Percentiles rank a stretch among this genome's conserved stretches.
phyloP scores from a whole-genome alignment of 1,284 basidiomycete genomes.

The Schizophyllum amplum region DNA sequence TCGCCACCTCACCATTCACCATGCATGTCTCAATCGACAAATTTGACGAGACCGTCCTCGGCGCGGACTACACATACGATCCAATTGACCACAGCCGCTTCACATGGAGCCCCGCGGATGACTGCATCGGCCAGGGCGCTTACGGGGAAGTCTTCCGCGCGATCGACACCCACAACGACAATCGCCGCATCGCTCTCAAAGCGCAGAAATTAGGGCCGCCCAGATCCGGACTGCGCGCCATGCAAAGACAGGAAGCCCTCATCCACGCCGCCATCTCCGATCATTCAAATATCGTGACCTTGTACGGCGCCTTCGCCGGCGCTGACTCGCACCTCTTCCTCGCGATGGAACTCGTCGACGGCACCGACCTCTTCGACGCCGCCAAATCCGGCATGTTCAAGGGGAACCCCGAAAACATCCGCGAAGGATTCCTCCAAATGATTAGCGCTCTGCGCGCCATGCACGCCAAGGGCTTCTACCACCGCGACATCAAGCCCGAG shows the following conservation, averaged over 20 bases:
- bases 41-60: too few relatives aligned
- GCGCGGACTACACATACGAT: too few relatives aligned
- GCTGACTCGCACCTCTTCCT: conserved; percentile 30
- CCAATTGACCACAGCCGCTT: too few relatives aligned
- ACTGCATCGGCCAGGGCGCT: conserved; percentile 26
- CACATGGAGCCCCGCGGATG: conserved; percentile 43
- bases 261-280: conserved; percentile 64
- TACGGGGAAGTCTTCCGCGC: not conserved
- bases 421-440: conserved; percentile 45
- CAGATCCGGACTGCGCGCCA: conserved; percentile 25
- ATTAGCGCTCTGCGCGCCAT: conserved; percentile 53
- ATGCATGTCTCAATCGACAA: too few relatives aligned
- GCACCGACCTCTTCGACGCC: conserved; percentile 13
- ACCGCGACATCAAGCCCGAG: conserved; percentile 69
- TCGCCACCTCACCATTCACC: too few relatives aligned
- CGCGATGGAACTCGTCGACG: conserved; percentile 26
- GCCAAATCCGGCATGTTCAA: conserved; percentile 19
- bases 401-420: conserved; percentile 21
- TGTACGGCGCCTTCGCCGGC: conserved; percentile 56
- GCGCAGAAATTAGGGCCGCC: conserved; percentile 29
- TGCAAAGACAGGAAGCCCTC: conserved; percentile 36
- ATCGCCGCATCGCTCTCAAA: conserved; percentile 56
- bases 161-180: conserved; percentile 19
- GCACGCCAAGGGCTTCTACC: conserved; percentile 52
- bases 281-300: conserved; percentile 53